A percentile compares a stretch with the other conserved stretches of the same genome.
Evolutionary conservation across 495 filamentous ascomycete species (phyloP).

Genomic region (Penicillium odoratum): DNA sequence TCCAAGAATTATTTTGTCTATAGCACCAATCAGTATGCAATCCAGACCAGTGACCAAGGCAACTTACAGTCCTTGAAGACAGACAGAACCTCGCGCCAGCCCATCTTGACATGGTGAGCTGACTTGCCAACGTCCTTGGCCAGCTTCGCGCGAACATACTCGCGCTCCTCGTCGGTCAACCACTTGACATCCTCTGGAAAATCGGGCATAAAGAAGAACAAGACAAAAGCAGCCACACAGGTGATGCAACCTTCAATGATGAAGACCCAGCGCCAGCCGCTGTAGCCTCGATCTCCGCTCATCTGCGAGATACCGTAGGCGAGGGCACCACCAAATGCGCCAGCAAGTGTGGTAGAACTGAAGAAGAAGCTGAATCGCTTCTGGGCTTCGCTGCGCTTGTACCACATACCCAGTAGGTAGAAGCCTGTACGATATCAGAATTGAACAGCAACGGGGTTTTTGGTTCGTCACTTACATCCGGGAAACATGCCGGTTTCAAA

Average conservation of each 20-base stretch:
- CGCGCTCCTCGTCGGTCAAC: conserved; percentile 72
- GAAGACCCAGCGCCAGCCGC: conserved; percentile 86
- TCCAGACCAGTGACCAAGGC: neutral
- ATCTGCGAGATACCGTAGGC: conserved; percentile 84
- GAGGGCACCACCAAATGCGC: conserved; percentile 83
- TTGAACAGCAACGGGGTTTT: neutral
- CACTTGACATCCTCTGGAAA: conserved; percentile 64
- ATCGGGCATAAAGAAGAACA: conserved; percentile 79
- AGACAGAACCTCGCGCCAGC: conserved; percentile 58
- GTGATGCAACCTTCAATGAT: conserved; percentile 75
- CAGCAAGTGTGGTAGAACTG: conserved; percentile 75
- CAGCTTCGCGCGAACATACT: conserved; percentile 71
- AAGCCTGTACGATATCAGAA: conserved; percentile 49
- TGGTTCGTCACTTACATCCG: conserved; percentile 43
- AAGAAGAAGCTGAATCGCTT: conserved; percentile 92
- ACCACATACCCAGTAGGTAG: conserved; percentile 87
- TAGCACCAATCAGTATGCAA: neutral
- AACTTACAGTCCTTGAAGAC: conserved; percentile 75
- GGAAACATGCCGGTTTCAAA: conserved; percentile 90
- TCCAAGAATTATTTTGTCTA: conserved; percentile 68
- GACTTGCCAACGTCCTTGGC: conserved; percentile 73
- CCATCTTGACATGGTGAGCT: conserved; percentile 66
- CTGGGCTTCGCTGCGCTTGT: conserved; percentile 82
- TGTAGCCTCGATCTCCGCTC: conserved; percentile 60
- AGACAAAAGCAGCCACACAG: conserved; percentile 64